These are phyloP conservation scores for Rhizopogon vulgaris DNA, from an alignment of 768 basidiomycete species.

Conservation along the genomic window DNA sequence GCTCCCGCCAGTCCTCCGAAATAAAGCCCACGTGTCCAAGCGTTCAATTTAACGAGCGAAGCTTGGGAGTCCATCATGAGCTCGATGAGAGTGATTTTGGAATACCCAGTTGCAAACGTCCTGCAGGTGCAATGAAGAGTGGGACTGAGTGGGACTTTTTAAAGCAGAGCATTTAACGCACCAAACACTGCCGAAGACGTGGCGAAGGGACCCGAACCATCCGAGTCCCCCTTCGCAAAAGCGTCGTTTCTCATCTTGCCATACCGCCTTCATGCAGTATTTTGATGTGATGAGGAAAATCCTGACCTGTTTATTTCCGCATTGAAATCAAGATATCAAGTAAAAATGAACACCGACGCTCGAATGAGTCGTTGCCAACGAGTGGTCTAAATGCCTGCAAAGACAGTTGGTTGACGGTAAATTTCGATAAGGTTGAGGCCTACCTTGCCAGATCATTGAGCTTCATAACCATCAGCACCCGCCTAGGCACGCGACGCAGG, in stretches of 20 bases:
- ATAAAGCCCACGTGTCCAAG: conserved; percentile 64
- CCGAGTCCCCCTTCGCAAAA: conserved; percentile 46
- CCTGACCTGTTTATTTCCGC: conserved; percentile 44
- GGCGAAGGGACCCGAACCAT: conserved; percentile 44
- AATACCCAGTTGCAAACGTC: conserved; percentile 52
- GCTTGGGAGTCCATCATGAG: conserved; percentile 59
- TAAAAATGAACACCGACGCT: conserved; percentile 36
- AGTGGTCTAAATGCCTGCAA: conserved; percentile 69
- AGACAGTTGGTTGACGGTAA: not conserved
- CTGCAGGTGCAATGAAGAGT: conserved; percentile 28
- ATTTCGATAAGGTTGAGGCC: conserved; percentile 7
- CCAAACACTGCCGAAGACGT: conserved; percentile 68
- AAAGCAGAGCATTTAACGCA: conserved; percentile 27
- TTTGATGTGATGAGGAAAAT: conserved; percentile 90
- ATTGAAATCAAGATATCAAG: not conserved
- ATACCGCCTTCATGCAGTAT: conserved; percentile 77
- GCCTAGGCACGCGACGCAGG: conserved; percentile 76
- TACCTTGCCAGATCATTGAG: conserved; percentile 81
- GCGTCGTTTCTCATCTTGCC: conserved; percentile 58
- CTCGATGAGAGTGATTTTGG: conserved; percentile 49
- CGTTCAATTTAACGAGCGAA: conserved; percentile 42
- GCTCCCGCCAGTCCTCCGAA: conserved; percentile 59
- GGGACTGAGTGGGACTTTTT: not conserved
- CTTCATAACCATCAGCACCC: conserved; percentile 80
- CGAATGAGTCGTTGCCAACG: conserved; percentile 84